phyloP scores from a whole-genome alignment of 2,329 filamentous ascomycete genomes.

The Colletotrichum cuscutae region DNA sequence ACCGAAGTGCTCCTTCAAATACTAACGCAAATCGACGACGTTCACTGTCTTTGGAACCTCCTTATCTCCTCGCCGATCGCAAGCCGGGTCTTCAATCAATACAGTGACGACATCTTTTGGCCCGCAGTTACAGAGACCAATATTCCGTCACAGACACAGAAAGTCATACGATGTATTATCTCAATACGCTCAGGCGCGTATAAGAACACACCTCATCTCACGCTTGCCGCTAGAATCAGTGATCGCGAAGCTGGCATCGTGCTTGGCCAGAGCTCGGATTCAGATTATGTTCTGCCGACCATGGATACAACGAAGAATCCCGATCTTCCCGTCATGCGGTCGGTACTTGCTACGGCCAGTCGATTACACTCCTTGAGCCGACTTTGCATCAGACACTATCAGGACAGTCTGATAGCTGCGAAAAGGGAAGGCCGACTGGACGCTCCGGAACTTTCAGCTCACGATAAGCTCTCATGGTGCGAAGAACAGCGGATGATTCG shows the following conservation, averaged over 20 bases:
- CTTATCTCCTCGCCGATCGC: conserved; percentile 14
- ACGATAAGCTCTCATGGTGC: not conserved
- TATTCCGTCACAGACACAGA: conserved; percentile 18
- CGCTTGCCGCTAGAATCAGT: conserved; percentile 3
- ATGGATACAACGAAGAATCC: not conserved
- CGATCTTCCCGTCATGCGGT: not conserved
- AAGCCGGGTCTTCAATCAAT: conserved; percentile 15
- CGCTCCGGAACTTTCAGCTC: no score
- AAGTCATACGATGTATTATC: conserved; percentile 13
- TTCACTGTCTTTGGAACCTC: conserved; percentile 24
- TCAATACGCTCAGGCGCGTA: conserved; percentile 18
- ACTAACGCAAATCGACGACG: conserved; percentile 12
- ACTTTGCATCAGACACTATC: not conserved
- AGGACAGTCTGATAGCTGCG: not conserved
- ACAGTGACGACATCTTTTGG: conserved; percentile 19
- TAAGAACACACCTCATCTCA: not conserved
- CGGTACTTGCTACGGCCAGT: not conserved
- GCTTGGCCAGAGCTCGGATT: conserved; percentile 11
- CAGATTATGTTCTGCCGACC: conserved; percentile 1
- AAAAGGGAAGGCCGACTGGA: not conserved
- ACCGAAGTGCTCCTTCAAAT: conserved; percentile 23
- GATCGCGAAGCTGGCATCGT: conserved; percentile 26
- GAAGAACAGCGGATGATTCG: conserved; percentile 24
- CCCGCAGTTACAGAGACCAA: not conserved
- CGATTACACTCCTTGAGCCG: conserved; percentile 9